Evolutionary conservation across 208 protist genomes (phyloP).

Genomic region (Tetramitus jugosus): DNA sequence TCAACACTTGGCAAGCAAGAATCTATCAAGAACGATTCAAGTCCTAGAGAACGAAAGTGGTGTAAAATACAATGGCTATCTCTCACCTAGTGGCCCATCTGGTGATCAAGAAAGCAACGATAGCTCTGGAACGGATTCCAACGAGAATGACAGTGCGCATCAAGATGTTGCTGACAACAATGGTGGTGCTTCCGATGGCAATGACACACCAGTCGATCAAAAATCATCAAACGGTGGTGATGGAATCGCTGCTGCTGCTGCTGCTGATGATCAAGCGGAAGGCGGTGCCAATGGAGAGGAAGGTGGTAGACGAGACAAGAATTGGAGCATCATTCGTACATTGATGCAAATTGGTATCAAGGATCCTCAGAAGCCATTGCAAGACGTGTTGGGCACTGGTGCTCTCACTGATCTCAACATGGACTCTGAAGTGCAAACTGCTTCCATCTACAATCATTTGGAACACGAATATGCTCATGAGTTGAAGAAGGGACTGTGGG

Average conservation of each 20-base stretch:
- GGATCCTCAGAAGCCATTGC: neutral
- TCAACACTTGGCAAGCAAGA: neutral
- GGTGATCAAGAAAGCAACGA: no score
- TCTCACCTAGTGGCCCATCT: no score
- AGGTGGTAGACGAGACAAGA: no score
- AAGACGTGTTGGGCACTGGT: neutral
- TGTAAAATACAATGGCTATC: neutral
- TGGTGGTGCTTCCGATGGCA: no score
- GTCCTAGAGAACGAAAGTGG: conserved; percentile 5
- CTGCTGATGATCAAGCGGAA: neutral
- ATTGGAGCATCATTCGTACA: no score
- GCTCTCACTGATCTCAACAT: neutral
- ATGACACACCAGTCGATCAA: neutral
- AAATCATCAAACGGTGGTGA: neutral
- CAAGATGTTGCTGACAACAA: no score
- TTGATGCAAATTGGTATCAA: neutral
- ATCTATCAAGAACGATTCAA: conserved; percentile 12
- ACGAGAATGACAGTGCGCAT: no score
- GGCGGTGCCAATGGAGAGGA: no score
- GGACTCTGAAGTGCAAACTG: conserved; percentile 6
- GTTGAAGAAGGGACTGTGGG: neutral
- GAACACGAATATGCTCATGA: conserved; percentile 5
- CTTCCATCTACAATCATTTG: conserved; percentile 12
- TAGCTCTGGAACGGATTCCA: no score
- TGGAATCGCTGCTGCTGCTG: neutral